Evolutionary conservation across 2,329 filamentous ascomycete species (phyloP), one percentile per base, ranked within the genome.

Genomic region (Dothistroma pini): DNA sequence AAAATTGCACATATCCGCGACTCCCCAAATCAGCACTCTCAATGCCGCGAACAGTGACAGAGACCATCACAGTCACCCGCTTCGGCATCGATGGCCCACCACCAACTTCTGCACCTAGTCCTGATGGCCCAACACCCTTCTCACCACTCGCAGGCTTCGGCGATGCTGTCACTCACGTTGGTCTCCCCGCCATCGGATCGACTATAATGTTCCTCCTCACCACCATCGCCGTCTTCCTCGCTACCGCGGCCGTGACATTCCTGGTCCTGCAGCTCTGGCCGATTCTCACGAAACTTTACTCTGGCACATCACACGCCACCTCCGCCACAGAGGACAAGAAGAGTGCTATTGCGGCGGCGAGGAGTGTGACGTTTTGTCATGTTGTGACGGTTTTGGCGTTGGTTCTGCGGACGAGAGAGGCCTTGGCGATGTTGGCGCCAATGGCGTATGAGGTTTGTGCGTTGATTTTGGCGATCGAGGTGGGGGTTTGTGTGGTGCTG

Each of bases 381-480:
- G 41, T 38, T 11, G 16, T 60, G 10, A 55, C 53, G n/a, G 47
- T 60, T 38, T 47, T 60, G 44, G 53, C 54, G 31, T 32, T 60
- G 32, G 58, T 60, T 12, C 16, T 60, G 44, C 1, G 58, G 53
- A 52, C 53, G 29, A 60, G 58, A 34, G 50, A 60, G 53, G 58
- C 52, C 10, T 21, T 60, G 58, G 58, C 29, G 31, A 60, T 31
- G 22, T 44, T 56, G 44, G 44, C 53, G 35, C 47, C 53, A 11
- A 38, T 56, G 31, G 53, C 58, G 58, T 60, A 56, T 56, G 58
- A 60, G 58, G 58, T 60, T 50, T 60, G 52, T 50, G 48, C 58
- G 41, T 38, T 60, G 58, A 55, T 60, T 19, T 51, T 56, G 53
- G 47, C 38, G 3, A 51, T 60, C 14, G 58, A 60, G 47, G 52